phyloP scores from a whole-genome alignment of 306 rosid genomes.

The Vicia sativa region DNA sequence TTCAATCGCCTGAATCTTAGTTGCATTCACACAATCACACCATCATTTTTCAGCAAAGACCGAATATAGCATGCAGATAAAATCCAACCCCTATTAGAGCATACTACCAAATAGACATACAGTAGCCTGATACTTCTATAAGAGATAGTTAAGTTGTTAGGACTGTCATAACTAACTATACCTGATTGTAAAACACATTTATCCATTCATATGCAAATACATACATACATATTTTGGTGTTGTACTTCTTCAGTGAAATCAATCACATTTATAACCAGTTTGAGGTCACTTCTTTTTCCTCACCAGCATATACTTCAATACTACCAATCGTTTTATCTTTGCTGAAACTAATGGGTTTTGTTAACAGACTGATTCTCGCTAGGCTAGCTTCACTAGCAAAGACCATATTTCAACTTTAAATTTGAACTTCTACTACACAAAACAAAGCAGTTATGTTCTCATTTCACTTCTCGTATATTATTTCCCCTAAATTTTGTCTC shows the following conservation, averaged over 20 bases:
- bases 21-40: slow-evolving; percentile 13
- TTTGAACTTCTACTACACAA: slow-evolving; percentile 14
- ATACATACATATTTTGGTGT: not conserved
- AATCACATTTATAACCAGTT: not conserved
- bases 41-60: not conserved
- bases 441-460: slow-evolving; percentile 19
- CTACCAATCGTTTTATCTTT: slow-evolving; percentile 1
- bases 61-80: too few species aligned
- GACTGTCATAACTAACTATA: not conserved
- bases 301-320: not conserved
- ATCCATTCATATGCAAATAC: too few species aligned
- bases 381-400: slow-evolving; percentile 17
- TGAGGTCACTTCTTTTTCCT: not conserved
- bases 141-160: not conserved
- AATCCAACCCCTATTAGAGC: not conserved
- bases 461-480: not conserved
- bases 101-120: not conserved
- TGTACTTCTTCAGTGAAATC: not conserved
- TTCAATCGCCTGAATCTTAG: not conserved
- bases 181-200: not conserved
- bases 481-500: slow-evolving; percentile 12
- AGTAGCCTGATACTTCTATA: not conserved
- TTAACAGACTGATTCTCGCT: not conserved
- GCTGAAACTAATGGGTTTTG: not conserved
- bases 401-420: slow-evolving; percentile 8